Conservation (phyloP, 1,284 basidiomycete genomes). For the Trichosporon sp. region DNA sequence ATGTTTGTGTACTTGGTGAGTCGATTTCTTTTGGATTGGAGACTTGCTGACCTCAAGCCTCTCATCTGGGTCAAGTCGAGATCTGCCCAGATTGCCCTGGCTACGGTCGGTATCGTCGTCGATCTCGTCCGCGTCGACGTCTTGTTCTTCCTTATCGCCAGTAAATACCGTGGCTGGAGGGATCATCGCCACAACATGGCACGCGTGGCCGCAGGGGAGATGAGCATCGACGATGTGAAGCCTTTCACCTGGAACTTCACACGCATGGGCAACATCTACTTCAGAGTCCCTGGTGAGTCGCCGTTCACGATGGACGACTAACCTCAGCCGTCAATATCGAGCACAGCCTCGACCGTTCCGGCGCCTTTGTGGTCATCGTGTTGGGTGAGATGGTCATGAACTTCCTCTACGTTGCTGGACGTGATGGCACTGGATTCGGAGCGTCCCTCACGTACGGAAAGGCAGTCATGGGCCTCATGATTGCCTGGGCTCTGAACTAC, state of each 20-base stretch:
- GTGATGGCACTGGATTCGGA: conserved; percentile 25
- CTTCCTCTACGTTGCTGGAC: conserved; percentile 14
- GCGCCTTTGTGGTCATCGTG: conserved; percentile 48
- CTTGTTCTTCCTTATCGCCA: conserved; percentile 19
- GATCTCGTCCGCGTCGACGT: conserved; percentile 27
- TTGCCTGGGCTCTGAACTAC: conserved; percentile 49
- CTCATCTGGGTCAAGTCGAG: conserved; percentile 34
- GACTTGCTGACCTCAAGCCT: conserved; percentile 23
- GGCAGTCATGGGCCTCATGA: conserved; percentile 44
- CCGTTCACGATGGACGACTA: conserved; percentile 3
- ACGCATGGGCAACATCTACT: conserved; percentile 19
- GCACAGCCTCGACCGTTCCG: conserved; percentile 47
- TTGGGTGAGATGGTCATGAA: conserved; percentile 30
- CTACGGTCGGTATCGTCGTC: conserved; percentile 24
- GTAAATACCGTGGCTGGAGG: conserved; percentile 3
- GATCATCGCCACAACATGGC: neutral
- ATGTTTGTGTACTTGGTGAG: conserved; percentile 40
- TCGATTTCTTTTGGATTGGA: neutral
- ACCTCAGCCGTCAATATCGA: conserved; percentile 47
- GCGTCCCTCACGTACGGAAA: conserved; percentile 39
- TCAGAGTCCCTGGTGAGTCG: conserved; percentile 32
- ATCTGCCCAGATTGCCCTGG: conserved; percentile 29
- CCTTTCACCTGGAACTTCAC: conserved; percentile 4
- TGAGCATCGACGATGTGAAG: neutral
- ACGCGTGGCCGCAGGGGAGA: neutral